Percentiles rank a stretch among this genome's conserved stretches.
These are phyloP conservation scores for Marasmius tenuissimus DNA, from an alignment of 1,284 basidiomycete species.

Conservation along the genomic window DNA sequence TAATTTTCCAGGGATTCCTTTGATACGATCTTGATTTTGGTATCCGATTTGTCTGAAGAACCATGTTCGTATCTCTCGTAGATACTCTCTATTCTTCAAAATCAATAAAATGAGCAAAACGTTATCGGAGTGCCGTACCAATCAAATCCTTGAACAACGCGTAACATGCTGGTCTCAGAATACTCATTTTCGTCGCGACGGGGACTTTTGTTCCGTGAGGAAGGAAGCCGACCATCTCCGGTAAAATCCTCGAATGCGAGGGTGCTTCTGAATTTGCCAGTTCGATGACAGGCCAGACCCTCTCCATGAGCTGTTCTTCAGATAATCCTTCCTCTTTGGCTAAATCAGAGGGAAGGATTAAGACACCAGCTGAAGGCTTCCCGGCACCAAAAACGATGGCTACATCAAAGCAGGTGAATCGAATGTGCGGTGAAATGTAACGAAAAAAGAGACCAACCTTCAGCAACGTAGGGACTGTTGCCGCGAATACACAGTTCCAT, in stretches of 20 bases:
- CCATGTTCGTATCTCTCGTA: slow-evolving; percentile 48
- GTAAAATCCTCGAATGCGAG: slow-evolving; percentile 49
- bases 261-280: slow-evolving; percentile 52
- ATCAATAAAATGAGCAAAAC: not conserved
- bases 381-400: slow-evolving; percentile 62
- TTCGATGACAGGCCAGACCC: slow-evolving; percentile 48
- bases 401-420: slow-evolving; percentile 24
- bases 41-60: slow-evolving; percentile 31
- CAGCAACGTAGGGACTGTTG: not conserved
- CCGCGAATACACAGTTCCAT: slow-evolving; percentile 14
- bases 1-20: slow-evolving; percentile 36
- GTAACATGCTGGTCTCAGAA: slow-evolving; percentile 45
- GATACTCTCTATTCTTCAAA: slow-evolving; percentile 27
- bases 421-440: not conserved
- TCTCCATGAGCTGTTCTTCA: slow-evolving; percentile 35
- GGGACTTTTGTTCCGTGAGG: slow-evolving; percentile 40
- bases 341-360: slow-evolving; percentile 54
- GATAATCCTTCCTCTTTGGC: slow-evolving; percentile 38
- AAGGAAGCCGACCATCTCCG: slow-evolving; percentile 51
- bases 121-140: slow-evolving; percentile 13
- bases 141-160: slow-evolving; percentile 50
- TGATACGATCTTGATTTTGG: slow-evolving; percentile 27
- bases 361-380: slow-evolving; percentile 50
- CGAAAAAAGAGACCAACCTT: slow-evolving; percentile 18
- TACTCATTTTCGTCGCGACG: slow-evolving; percentile 45